These are phyloP conservation scores for Mycena venus DNA, from an alignment of 768 basidiomycete species.

Conservation along the genomic window DNA sequence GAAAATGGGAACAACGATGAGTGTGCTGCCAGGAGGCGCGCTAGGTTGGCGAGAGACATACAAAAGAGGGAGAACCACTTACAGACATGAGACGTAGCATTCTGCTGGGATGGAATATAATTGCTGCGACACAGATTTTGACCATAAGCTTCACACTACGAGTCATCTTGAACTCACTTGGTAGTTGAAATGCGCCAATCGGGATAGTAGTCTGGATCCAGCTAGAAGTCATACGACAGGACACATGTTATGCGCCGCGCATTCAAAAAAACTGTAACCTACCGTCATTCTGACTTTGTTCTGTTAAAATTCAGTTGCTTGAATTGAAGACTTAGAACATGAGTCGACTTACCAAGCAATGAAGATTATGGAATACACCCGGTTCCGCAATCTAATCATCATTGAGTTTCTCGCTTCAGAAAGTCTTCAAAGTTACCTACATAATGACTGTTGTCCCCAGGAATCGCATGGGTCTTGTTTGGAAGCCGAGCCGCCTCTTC, in stretches of 20 bases:
- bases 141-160: no score
- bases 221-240: background rate
- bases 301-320: background rate
- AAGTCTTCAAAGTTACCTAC: background rate
- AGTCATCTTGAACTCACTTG: no score
- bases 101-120: conserved; percentile 7
- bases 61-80: background rate
- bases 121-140: no score
- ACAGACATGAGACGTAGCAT: conserved; percentile 22
- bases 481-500: conserved; percentile 31
- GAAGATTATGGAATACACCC: conserved; percentile 29
- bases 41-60: no score
- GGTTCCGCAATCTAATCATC: conserved; percentile 21
- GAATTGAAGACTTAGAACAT: background rate
- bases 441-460: conserved; percentile 27
- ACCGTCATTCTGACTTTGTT: conserved; percentile 34
- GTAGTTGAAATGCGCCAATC: conserved; percentile 23
- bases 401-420: no score
- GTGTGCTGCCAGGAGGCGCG: no score
- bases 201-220: conserved; percentile 32
- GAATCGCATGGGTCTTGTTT: conserved; percentile 32
- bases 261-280: background rate
- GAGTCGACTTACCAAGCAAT: conserved; percentile 16
- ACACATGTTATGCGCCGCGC: background rate
- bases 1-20: conserved; percentile 18